A percentile compares a stretch with the other conserved stretches of the same genome.
phyloP scores from a whole-genome alignment of 2,329 filamentous ascomycete genomes.

The Achaetomium macrosporum region DNA sequence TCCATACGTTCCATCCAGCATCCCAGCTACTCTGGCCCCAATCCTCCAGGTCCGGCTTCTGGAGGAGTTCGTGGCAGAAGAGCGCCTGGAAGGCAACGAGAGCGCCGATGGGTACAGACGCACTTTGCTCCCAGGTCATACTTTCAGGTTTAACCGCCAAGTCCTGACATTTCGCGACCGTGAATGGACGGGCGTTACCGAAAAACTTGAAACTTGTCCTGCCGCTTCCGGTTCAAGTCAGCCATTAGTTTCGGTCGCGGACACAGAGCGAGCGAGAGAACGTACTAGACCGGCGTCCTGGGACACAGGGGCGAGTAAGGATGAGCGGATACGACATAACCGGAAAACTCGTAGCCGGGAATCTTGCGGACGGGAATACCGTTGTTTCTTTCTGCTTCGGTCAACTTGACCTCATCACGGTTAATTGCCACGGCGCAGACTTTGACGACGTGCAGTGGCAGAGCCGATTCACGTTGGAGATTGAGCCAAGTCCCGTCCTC shows the following conservation, averaged over 20 bases:
- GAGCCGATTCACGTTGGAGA: conserved; percentile 6
- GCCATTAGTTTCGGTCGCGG: background rate
- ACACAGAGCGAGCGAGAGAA: background rate
- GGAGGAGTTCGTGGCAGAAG: conserved; percentile 19
- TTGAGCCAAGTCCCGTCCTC: conserved; percentile 7
- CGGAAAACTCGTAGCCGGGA: conserved; percentile 30
- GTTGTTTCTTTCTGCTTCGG: background rate
- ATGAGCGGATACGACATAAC: conserved; percentile 25
- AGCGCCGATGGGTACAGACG: conserved; percentile 22
- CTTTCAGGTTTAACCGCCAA: conserved; percentile 20
- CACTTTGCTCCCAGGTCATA: conserved; percentile 25
- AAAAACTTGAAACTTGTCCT: conserved; percentile 22
- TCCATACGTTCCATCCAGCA: background rate
- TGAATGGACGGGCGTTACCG: conserved; percentile 22
- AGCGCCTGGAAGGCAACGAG: conserved; percentile 26
- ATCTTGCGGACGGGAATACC: conserved; percentile 10
- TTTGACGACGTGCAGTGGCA: conserved; percentile 27
- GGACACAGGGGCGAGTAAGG: conserved; percentile 24
- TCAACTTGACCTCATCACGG: conserved; percentile 24
- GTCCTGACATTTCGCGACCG: conserved; percentile 17
- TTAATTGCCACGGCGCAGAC: conserved; percentile 29
- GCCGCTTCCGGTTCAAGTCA: conserved; percentile 17
- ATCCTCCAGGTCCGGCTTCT: background rate
- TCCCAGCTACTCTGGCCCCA: background rate
- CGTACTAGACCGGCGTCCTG: conserved; percentile 28